These are phyloP conservation scores for Tolypocladium endophyticum DNA, from an alignment of 2,329 filamentous ascomycete species.

Conservation along the genomic window DNA sequence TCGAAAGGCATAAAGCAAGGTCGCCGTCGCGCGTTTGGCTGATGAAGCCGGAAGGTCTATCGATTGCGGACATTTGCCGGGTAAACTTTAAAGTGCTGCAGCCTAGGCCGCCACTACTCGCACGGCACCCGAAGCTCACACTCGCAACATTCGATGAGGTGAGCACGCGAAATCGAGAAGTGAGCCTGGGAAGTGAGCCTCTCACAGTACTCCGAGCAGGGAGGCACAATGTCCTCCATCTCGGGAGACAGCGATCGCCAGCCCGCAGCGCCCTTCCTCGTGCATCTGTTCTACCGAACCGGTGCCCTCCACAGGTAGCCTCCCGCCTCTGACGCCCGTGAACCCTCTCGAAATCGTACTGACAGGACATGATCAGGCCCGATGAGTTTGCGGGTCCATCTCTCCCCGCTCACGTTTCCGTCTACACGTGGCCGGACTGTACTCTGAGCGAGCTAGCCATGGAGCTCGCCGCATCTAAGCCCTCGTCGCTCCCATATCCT, in stretches of 20 bases:
- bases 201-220: not conserved
- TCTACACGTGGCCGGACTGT: conserved; percentile 81
- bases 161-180: not conserved
- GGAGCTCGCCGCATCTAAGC: conserved; percentile 57
- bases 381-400: conserved; percentile 55
- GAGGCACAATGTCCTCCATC: conserved; percentile 22
- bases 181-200: not conserved
- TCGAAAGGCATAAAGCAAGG: not conserved
- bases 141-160: not conserved
- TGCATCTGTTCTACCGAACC: conserved; percentile 74
- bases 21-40: not conserved
- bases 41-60: conserved; percentile 4
- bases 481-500: conserved; percentile 59
- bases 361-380: conserved; percentile 33
- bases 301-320: conserved; percentile 58
- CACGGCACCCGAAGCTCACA: not conserved
- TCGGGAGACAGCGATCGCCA: conserved; percentile 42
- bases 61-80: conserved; percentile 18
- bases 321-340: not conserved
- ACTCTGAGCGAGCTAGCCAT: conserved; percentile 72
- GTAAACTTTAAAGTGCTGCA: conserved; percentile 2
- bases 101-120: not conserved
- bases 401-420: conserved; percentile 58
- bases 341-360: not conserved
- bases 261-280: conserved; percentile 66